Evolutionary conservation across 179 eudicot genomes (phyloP), one percentile per base, ranked within the genome.

Genomic region (Silene vulgaris): DNA sequence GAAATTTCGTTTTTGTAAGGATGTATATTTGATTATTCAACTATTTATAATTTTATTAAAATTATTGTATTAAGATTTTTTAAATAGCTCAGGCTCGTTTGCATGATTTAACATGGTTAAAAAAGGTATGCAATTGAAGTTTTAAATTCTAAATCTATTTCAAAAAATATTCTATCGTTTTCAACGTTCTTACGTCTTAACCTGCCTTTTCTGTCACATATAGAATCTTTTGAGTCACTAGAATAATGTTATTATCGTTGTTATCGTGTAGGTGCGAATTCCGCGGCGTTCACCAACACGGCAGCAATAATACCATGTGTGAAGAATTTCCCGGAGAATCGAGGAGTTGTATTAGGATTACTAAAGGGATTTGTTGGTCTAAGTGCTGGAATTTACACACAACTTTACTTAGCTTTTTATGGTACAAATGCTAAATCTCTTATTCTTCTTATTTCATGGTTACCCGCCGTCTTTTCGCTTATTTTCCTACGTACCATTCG

Each of bases 361-460:
- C 45, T 83, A 9, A 83, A 83, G 64, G 86, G 86, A 5, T 83
- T 77, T 20, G 83, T 83, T 1, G 86, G 86, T 12, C 21, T 83
- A 13, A 80, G 86, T 75, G 83, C 81, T n/a, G 86, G 83, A 7
- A 77, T 83, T 13, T 77, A 77, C 64, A 83, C 86, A 0, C 86
- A 83, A 57, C 77, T 83, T 59, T 83, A 83, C 72, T 75, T 74
- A 21, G 83, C 86, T 5, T 74, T 83, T 30, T 83, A 83, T 32
- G 86, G 86, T 32, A 65, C 62, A 28, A 61, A 80, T 32, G 60
- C 81, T 4, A 75, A 60, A n/a, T 52, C 81, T 9, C 67, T 80
- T 12, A 74, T 83, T 13, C 74, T 80, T 17, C 67, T 83, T 8
- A 83, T 83, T 72, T 79, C 72, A n/a, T 83, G 84, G 86, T 65